Evolutionary conservation across 148 eudicot genomes (phyloP).

Genomic region (Camellia japonica): DNA sequence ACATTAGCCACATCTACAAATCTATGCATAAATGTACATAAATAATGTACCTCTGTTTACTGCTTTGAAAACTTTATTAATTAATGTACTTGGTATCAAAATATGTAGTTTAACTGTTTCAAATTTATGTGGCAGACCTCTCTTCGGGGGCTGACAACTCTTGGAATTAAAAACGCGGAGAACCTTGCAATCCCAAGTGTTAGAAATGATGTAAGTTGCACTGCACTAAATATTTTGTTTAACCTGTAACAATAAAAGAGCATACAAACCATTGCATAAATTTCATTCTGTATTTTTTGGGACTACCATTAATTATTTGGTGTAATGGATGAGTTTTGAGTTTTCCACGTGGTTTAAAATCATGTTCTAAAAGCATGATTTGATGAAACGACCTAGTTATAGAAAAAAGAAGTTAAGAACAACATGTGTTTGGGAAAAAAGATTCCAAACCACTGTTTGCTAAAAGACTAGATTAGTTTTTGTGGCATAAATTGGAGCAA

Average conservation of each 20-base stretch:
- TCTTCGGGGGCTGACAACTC: slow-evolving; percentile 79
- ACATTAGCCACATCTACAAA: slow-evolving; percentile 18
- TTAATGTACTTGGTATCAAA: background rate
- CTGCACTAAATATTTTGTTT: background rate
- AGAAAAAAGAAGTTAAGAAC: too few relatives aligned
- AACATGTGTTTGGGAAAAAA: too few relatives aligned
- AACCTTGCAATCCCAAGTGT: slow-evolving; percentile 93
- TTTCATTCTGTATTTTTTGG: background rate
- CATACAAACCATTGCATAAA: background rate
- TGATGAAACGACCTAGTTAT: too few relatives aligned
- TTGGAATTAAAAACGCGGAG: slow-evolving; percentile 95
- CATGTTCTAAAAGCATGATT: too few relatives aligned
- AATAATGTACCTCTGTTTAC: slow-evolving; percentile 6
- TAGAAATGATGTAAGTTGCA: slow-evolving; percentile 84
- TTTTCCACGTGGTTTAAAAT: too few relatives aligned
- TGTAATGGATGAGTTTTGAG: background rate
- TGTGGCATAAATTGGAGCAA: background rate
- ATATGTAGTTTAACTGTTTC: slow-evolving; percentile 8
- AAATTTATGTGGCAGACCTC: slow-evolving; percentile 58
- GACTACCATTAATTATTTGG: background rate
- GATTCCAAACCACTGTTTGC: too few relatives aligned
- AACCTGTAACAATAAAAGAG: background rate
- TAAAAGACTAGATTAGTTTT: background rate
- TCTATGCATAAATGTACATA: slow-evolving; percentile 22
- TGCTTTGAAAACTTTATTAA: background rate